These are phyloP conservation scores for Cystobasidium onofrii DNA, from an alignment of 768 basidiomycete genomes.

Conservation along the genomic window DNA sequence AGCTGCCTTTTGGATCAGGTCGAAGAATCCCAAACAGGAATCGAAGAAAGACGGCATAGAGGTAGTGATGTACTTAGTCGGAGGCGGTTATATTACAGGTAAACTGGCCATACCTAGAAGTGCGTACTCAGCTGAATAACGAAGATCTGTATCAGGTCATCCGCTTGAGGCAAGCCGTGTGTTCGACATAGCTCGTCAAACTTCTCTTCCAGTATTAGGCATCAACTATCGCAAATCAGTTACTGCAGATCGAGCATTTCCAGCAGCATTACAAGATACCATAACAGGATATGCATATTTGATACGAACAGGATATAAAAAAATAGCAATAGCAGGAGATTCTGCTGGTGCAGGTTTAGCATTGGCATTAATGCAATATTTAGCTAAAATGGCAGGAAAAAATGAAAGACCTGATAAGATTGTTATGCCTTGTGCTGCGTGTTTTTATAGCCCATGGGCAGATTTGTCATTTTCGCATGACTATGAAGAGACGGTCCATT, in stretches of 20 bases:
- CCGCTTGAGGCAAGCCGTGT: background rate
- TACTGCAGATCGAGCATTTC: conserved; percentile 22
- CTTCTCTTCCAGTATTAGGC: background rate
- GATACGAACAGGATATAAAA: conserved; percentile 33
- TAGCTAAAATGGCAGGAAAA: conserved; percentile 22
- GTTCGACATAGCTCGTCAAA: conserved; percentile 20
- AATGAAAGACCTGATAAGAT: background rate
- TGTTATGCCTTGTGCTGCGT: conserved; percentile 22
- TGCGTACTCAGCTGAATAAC: background rate
- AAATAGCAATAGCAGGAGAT: conserved; percentile 37
- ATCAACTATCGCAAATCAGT: conserved; percentile 38
- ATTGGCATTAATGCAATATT: conserved; percentile 35
- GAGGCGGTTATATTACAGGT: conserved; percentile 35
- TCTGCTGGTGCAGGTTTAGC: conserved; percentile 37
- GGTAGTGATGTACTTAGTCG: conserved; percentile 36
- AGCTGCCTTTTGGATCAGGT: conserved; percentile 37
- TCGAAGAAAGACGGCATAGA: background rate
- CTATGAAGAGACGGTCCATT: background rate
- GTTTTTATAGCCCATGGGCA: conserved; percentile 37
- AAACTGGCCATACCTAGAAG: background rate
- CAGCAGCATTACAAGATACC: conserved; percentile 37
- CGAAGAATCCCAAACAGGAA: background rate
- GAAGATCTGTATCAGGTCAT: background rate
- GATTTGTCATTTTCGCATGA: conserved; percentile 34
- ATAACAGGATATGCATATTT: conserved; percentile 37